These are phyloP conservation scores for Skeletonema marinoi DNA, from an alignment of 108 stramenopile genomes.

Conservation along the genomic window DNA sequence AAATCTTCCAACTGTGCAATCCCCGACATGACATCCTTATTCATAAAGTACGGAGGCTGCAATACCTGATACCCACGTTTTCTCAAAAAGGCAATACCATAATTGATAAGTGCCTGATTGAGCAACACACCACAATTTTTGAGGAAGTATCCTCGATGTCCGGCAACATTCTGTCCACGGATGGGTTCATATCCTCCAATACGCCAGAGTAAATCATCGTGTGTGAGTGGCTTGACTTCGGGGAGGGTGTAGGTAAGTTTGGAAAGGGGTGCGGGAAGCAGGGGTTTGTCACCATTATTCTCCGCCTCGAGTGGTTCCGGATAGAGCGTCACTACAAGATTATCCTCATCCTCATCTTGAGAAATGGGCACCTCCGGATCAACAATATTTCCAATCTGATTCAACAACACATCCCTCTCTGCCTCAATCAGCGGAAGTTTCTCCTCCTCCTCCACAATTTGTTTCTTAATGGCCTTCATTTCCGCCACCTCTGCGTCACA, in stretches of 20 bases:
- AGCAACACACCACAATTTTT: slow-evolving; percentile 96
- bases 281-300: slow-evolving; percentile 48
- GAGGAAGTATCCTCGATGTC: slow-evolving; percentile 98
- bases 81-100: slow-evolving; percentile 93
- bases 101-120: slow-evolving; percentile 99
- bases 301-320: slow-evolving; percentile 77
- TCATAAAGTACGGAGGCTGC: slow-evolving; percentile 99
- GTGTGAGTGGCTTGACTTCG: slow-evolving; percentile 83
- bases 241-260: slow-evolving; percentile 76
- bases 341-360: slow-evolving; percentile 94
- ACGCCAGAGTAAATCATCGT: slow-evolving; percentile 97
- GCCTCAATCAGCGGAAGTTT: slow-evolving; percentile 60
- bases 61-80: slow-evolving; percentile 92
- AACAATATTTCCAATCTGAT: slow-evolving; percentile 95
- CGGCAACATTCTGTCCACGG: slow-evolving; percentile 93
- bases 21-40: slow-evolving; percentile 99
- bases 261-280: slow-evolving; percentile 66
- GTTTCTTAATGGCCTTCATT: slow-evolving; percentile 81
- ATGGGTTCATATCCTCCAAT: slow-evolving; percentile 99
- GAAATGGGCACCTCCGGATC: slow-evolving; percentile 94
- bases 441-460: slow-evolving; percentile 79
- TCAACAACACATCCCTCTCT: slow-evolving; percentile 75
- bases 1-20: slow-evolving; percentile 99
- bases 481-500: slow-evolving; percentile 85
- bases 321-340: slow-evolving; percentile 82